Conservation (phyloP, 2,329 filamentous ascomycete genomes). For the Cercospora brassicicola region DNA sequence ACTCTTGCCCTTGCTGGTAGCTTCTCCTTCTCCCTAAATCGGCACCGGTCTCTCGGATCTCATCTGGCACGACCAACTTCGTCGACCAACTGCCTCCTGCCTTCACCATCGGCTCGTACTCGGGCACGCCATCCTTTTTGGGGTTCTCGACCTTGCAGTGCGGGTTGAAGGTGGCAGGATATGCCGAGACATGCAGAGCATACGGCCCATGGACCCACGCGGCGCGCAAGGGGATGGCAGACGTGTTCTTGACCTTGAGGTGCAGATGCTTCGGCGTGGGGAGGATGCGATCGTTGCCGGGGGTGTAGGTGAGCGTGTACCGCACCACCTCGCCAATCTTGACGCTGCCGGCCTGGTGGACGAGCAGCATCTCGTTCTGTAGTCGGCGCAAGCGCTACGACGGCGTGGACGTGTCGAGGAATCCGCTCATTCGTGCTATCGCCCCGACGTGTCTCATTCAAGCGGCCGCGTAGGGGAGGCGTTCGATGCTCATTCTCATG, state of each 20-base stretch:
- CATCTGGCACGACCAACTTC: constrained; percentile 74
- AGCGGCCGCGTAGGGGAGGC: background rate
- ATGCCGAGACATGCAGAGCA: constrained; percentile 81
- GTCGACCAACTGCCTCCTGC: constrained; percentile 85
- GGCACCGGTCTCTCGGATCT: constrained; percentile 66
- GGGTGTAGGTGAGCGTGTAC: constrained; percentile 87
- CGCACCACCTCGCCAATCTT: constrained; percentile 93
- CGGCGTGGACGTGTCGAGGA: background rate
- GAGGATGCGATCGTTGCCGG: constrained; percentile 82
- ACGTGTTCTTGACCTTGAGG: constrained; percentile 89
- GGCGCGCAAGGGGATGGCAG: constrained; percentile 83
- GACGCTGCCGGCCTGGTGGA: constrained; percentile 87
- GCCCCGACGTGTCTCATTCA: background rate
- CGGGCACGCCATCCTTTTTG: constrained; percentile 62
- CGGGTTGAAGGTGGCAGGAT: constrained; percentile 79
- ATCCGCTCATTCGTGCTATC: background rate
- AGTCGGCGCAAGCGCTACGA: background rate
- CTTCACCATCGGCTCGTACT: constrained; percentile 96
- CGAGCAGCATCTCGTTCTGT: constrained; percentile 68
- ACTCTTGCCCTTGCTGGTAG: constrained; percentile 44
- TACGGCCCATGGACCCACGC: constrained; percentile 97
- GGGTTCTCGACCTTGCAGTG: constrained; percentile 73
- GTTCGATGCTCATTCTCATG: background rate
- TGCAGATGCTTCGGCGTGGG: constrained; percentile 78
- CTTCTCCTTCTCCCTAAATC: constrained; percentile 37